A percentile compares a stretch with the other conserved stretches of the same genome.
phyloP scores from a whole-genome alignment of 495 filamentous ascomycete genomes.

The Penicillium bovifimosum region DNA sequence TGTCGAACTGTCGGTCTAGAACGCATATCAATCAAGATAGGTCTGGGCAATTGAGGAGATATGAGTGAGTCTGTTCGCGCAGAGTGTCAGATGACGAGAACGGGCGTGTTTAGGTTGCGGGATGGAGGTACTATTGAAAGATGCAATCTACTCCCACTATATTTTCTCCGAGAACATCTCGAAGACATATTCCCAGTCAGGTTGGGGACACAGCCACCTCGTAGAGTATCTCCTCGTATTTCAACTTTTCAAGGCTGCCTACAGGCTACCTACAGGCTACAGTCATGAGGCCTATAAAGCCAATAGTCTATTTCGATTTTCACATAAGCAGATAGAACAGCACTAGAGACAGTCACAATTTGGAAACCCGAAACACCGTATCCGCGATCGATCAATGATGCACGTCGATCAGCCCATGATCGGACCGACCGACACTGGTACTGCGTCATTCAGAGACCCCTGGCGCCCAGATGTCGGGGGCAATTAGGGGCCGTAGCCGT shows the following conservation, averaged over 20 bases:
- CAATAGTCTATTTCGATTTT: slow-evolving; percentile 23
- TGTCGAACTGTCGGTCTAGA: neutral
- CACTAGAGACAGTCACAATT: slow-evolving; percentile 2
- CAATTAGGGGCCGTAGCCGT: neutral
- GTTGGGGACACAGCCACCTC: neutral
- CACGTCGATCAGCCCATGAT: slow-evolving; percentile 18
- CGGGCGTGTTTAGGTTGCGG: neutral
- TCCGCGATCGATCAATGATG: slow-evolving; percentile 23
- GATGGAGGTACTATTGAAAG: neutral
- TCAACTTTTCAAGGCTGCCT: too few species aligned
- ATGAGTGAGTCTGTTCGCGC: slow-evolving; percentile 2
- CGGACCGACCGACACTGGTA: slow-evolving; percentile 1
- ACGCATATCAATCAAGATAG: slow-evolving; percentile 4
- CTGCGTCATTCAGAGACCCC: slow-evolving; percentile 11
- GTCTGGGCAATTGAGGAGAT: neutral
- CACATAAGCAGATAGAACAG: slow-evolving; percentile 5
- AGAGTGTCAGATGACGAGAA: slow-evolving; percentile 1
- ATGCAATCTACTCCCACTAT: slow-evolving; percentile 1
- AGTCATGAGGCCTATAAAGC: slow-evolving; percentile 11
- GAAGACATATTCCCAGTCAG: neutral
- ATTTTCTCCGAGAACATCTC: neutral
- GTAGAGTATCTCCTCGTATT: slow-evolving; percentile 7
- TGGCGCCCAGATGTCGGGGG: slow-evolving; percentile 3
- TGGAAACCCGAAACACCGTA: slow-evolving; percentile 2
- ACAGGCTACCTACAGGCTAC: too few species aligned